A percentile compares a stretch with the other conserved stretches of the same genome.
Evolutionary conservation across 495 filamentous ascomycete genomes (phyloP).

Genomic region (Daldinia concentrica): DNA sequence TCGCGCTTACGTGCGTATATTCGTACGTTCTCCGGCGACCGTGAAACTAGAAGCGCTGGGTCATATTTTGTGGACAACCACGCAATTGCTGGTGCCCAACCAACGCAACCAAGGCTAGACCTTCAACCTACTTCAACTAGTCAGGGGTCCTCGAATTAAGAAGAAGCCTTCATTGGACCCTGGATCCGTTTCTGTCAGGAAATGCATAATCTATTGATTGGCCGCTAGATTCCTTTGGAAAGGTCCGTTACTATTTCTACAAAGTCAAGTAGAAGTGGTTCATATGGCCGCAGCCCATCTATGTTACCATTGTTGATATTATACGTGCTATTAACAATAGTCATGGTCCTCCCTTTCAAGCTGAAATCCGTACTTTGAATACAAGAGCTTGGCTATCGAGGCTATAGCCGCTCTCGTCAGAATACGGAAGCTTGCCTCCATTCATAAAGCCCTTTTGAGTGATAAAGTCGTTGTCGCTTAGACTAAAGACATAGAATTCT

Average conservation of each 20-base stretch:
- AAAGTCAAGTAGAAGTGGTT: background rate
- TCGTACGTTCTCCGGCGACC: background rate
- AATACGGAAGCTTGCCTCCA: constrained; percentile 66
- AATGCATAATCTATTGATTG: constrained; percentile 8
- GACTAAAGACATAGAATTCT: constrained; percentile 74
- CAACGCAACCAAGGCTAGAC: constrained; percentile 15
- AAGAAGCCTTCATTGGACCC: constrained; percentile 10
- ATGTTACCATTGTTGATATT: background rate
- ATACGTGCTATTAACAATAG: background rate
- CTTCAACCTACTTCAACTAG: constrained; percentile 15
- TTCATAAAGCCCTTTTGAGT: constrained; percentile 78
- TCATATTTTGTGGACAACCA: constrained; percentile 6
- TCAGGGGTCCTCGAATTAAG: constrained; percentile 19
- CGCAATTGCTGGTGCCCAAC: constrained; percentile 29
- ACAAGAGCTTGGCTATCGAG: constrained; percentile 77
- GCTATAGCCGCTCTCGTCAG: constrained; percentile 69
- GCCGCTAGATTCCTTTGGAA: background rate
- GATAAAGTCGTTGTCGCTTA: constrained; percentile 84
- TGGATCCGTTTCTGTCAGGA: background rate
- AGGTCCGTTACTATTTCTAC: background rate
- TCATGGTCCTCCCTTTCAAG: constrained; percentile 4
- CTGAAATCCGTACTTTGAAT: constrained; percentile 66
- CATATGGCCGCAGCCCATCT: background rate
- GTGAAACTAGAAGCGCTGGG: constrained; percentile 4
- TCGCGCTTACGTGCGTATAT: constrained; percentile 3